Base-by-base conservation (phyloP, 495 filamentous ascomycete species). In the Bacidia gigantensis region DNA sequence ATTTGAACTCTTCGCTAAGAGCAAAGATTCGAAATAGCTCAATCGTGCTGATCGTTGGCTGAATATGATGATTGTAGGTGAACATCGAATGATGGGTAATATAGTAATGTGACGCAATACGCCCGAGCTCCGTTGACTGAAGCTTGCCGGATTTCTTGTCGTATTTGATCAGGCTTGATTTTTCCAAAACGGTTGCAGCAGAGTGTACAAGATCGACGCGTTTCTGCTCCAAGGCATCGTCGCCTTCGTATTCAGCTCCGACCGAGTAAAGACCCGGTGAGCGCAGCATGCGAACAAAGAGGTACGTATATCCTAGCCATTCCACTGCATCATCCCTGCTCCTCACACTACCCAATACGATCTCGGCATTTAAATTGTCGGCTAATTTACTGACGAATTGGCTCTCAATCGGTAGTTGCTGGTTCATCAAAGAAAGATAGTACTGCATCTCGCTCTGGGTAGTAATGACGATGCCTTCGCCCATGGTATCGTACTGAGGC, bases 11-110 rank as follows among this genome's bases (percentile, higher is more conserved):
- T 50, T 92, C 89, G 60, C 92, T 97, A 14, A 97, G 77, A 14
- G 92, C 84, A 62, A 99, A 99, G n/a, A 97, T 81, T 10, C 92
- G 81, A 80, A 99, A 99, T 22, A 99, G 72, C 62, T 99, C 92
- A 52, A 97, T 89, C 17, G 83, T 83, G 17, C 83, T 85, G 55
- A 97, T 86, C 12, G 83, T 84, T 14, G 92, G 89, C 65, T 95
- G 89, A 26, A 99, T 86, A 55, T 97, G 84, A 59, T 85, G 86
- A 62, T 95, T 92, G 70, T 97, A 99, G 14, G 84, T 94, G 20
- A 88, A 69, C 90, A 99, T 99, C 11, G 93, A 97, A 48, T 77
- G 87, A 64, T 96, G 80, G 2, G 87, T 87, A 58, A 99, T 96
- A 70, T 99, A 99, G 70, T 99, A 99, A 63, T 99, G 92, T 0